phyloP scores from a whole-genome alignment of 2,329 filamentous ascomycete genomes.

The Alternaria conjuncta region DNA sequence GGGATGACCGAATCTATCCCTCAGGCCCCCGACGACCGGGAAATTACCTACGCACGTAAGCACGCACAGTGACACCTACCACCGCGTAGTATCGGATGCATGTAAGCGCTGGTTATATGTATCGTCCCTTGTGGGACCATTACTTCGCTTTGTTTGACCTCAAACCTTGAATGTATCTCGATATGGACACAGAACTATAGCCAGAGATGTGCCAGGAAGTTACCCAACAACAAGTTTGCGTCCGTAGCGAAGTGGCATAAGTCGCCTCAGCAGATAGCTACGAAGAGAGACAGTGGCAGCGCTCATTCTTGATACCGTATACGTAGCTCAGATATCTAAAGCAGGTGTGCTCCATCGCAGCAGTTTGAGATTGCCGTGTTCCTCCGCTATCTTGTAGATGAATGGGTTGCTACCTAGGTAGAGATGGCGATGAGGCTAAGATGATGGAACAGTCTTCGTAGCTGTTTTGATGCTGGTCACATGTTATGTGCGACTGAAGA shows the following conservation, averaged over 20 bases:
- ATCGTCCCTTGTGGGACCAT: background rate
- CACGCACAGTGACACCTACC: background rate
- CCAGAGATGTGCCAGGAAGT: background rate
- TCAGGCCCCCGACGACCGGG: background rate
- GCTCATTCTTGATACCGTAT: background rate
- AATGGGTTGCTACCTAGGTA: background rate
- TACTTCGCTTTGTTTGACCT: background rate
- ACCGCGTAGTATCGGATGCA: background rate
- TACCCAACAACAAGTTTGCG: background rate
- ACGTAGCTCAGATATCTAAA: background rate
- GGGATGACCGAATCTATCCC: background rate
- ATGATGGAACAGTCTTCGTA: background rate
- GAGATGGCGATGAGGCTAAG: background rate
- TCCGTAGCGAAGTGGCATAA: background rate
- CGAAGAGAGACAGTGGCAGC: background rate
- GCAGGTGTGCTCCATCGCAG: background rate
- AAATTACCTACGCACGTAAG: background rate
- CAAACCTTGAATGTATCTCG: background rate
- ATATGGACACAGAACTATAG: background rate
- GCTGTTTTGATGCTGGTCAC: background rate
- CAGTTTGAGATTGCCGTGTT: background rate
- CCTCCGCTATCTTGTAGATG: background rate
- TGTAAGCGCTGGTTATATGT: background rate
- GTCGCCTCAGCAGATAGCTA: background rate
- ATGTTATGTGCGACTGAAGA: background rate